Conservation (phyloP, 306 rosid genomes). For the Lathyrus tuberosus region DNA sequence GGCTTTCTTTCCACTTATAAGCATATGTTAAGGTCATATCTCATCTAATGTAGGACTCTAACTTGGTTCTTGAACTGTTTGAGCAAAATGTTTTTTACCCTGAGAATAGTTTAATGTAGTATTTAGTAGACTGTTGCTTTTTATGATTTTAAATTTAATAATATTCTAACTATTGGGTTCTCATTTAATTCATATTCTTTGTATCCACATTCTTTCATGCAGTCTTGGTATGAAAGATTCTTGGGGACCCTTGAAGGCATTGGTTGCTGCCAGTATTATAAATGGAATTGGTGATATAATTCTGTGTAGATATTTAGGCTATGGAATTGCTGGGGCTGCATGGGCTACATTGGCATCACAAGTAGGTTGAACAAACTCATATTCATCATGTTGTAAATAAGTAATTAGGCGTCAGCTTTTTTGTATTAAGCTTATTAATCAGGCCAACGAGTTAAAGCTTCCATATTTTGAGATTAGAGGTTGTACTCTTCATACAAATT, state of each 20-base stretch:
- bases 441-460: not conserved
- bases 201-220: constrained; percentile 9
- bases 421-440: constrained; percentile 23
- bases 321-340: constrained; percentile 87
- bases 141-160: constrained; percentile 16
- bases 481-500: not conserved
- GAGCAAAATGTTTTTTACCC: constrained; percentile 21
- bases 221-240: constrained; percentile 97
- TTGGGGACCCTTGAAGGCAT: constrained; percentile 83
- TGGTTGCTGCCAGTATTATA: constrained; percentile 63
- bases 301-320: constrained; percentile 59
- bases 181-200: constrained; percentile 12
- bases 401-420: not conserved
- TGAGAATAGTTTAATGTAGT: constrained; percentile 21
- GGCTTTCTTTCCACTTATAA: not conserved
- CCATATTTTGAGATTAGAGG: not conserved
- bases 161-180: not conserved
- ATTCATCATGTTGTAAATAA: constrained; percentile 32
- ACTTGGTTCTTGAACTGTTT: constrained; percentile 15
- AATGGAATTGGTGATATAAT: constrained; percentile 72
- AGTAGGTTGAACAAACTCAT: constrained; percentile 45
- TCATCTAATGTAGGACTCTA: not conserved
- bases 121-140: constrained; percentile 2
- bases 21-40: not conserved
- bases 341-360: constrained; percentile 88